These are phyloP conservation scores for Asclepias syriaca DNA, from an alignment of 257 asterid species.

Conservation along the genomic window DNA sequence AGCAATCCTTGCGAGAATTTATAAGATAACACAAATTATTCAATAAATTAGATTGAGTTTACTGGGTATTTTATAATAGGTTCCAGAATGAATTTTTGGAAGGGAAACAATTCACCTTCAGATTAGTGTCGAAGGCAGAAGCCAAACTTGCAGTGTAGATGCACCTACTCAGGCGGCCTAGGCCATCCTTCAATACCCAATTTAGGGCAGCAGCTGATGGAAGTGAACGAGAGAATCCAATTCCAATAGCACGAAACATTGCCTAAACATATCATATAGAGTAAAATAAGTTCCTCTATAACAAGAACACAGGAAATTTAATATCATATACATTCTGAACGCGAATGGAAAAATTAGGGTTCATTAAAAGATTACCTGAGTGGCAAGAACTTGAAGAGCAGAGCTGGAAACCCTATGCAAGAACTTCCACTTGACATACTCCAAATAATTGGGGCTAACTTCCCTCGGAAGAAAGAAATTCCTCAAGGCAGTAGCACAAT, in stretches of 20 bases:
- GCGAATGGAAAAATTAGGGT: not conserved
- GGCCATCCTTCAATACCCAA: constrained; percentile 98
- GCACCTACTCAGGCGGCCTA: constrained; percentile 89
- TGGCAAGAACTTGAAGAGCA: constrained; percentile 93
- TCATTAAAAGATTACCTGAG: constrained; percentile 49
- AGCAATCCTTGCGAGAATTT: not conserved
- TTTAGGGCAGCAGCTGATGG: constrained; percentile 96
- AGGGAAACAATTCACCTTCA: constrained; percentile 46
- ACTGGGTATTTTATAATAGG: not conserved
- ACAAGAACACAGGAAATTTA: not conserved
- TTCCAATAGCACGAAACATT: constrained; percentile 96
- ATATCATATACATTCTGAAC: not conserved
- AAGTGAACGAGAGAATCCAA: constrained; percentile 79
- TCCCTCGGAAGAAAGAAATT: constrained; percentile 72
- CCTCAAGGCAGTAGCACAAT: constrained; percentile 44
- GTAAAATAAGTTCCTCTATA: constrained; percentile 9
- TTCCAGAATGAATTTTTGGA: not conserved
- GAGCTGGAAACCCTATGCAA: constrained; percentile 92
- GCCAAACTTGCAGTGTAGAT: constrained; percentile 92
- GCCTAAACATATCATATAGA: constrained; percentile 46
- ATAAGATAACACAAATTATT: not conserved
- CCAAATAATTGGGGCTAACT: constrained; percentile 63
- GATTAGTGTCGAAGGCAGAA: constrained; percentile 90
- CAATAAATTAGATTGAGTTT: not conserved
- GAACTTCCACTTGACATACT: constrained; percentile 91